These are phyloP conservation scores for Epichloe scottii DNA, from an alignment of 2,329 filamentous ascomycete genomes.

Conservation along the genomic window DNA sequence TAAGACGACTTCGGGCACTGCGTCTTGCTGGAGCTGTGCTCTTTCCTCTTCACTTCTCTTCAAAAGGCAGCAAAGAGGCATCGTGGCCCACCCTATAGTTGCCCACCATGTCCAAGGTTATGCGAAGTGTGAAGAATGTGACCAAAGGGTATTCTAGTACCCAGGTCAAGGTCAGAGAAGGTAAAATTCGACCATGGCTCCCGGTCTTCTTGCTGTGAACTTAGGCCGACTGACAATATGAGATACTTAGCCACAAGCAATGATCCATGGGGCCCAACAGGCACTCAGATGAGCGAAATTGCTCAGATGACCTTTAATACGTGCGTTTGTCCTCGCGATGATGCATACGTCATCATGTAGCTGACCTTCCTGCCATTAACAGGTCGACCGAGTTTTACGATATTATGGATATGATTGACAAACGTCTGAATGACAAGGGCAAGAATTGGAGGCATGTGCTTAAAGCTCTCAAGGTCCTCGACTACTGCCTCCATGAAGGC, in stretches of 20 bases:
- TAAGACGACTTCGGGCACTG: background rate
- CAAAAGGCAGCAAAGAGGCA: slow-evolving; percentile 2
- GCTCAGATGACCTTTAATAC: slow-evolving; percentile 96
- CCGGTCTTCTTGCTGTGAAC: background rate
- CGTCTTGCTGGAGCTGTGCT: background rate
- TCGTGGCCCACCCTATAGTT: slow-evolving; percentile 8
- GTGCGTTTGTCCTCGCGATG: slow-evolving; percentile 40
- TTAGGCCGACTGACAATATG: slow-evolving; percentile 8
- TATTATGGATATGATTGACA: slow-evolving; percentile 99
- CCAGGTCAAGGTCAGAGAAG: slow-evolving; percentile 97
- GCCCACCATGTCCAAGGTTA: slow-evolving; percentile 80
- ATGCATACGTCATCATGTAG: background rate
- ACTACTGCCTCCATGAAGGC: slow-evolving; percentile 95
- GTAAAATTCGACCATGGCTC: slow-evolving; percentile 31
- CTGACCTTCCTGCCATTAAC: background rate
- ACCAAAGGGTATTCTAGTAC: slow-evolving; percentile 96
- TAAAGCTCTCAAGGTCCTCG: slow-evolving; percentile 92
- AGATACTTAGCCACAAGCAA: slow-evolving; percentile 77
- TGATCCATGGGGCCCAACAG: slow-evolving; percentile 95
- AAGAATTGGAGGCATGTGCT: slow-evolving; percentile 99
- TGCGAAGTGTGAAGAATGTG: slow-evolving; percentile 97
- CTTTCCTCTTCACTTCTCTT: background rate
- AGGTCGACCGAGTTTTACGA: slow-evolving; percentile 97
- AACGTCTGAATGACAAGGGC: slow-evolving; percentile 95
- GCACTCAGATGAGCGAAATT: slow-evolving; percentile 97